Percentiles rank a stretch among this genome's conserved stretches.
These are phyloP conservation scores for Colletotrichum noveboracense DNA, from an alignment of 2,329 filamentous ascomycete species.

Conservation along the genomic window DNA sequence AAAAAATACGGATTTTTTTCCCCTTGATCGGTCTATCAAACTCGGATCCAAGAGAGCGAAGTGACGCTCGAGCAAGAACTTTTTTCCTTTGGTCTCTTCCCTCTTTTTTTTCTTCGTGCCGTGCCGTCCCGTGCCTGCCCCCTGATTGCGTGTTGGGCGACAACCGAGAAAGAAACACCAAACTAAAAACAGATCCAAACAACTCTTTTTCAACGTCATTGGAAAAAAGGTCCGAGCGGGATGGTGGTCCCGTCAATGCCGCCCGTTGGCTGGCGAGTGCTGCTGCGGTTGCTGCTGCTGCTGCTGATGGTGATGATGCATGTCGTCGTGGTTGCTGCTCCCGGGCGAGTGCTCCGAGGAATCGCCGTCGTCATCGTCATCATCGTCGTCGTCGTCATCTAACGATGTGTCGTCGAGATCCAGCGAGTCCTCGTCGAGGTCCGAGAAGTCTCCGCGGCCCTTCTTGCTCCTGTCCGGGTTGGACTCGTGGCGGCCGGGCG, in stretches of 20 bases:
- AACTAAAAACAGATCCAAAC: background rate
- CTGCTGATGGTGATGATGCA: background rate
- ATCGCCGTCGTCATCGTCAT: background rate
- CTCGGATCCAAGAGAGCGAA: background rate
- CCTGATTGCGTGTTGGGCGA: background rate
- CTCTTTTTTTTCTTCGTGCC: background rate
- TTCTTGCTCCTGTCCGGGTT: conserved; percentile 21
- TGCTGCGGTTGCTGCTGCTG: background rate
- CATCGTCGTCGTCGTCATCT: background rate
- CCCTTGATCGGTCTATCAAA: background rate
- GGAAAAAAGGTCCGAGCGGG: background rate
- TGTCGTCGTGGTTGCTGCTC: background rate
- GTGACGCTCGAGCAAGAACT: background rate
- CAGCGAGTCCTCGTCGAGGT: conserved; percentile 13
- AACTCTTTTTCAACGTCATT: background rate
- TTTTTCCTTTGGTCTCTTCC: background rate
- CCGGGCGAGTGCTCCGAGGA: background rate
- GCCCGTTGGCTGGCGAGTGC: background rate
- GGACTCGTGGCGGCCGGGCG: conserved; percentile 15
- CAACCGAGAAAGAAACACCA: background rate
- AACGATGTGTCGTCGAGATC: conserved; percentile 1
- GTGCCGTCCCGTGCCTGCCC: background rate
- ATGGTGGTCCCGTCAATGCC: background rate
- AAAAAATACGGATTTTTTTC: background rate
- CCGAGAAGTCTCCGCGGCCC: conserved; percentile 17